Evolutionary conservation across 192 early-diverging fungal genomes (phyloP), one percentile per base, ranked within the genome.

Genomic region (Entomortierella parvispora): DNA sequence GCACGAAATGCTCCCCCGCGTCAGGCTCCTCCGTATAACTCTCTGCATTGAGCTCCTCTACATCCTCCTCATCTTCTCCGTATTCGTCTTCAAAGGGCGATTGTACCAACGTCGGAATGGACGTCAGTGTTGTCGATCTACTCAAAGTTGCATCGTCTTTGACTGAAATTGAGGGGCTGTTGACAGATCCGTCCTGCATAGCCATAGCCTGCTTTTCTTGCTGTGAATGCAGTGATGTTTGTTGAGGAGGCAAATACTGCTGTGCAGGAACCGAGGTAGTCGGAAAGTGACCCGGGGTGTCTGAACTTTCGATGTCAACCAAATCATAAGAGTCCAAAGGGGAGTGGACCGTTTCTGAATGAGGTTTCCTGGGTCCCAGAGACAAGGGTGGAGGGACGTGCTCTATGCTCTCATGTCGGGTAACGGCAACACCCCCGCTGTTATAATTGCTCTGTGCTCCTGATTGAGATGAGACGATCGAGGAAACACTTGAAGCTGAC

Each of bases 1-100:
- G 72, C 72, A 66, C 68, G 32, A 77, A 77, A 54, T 77, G 72
- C 54, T 77, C 72, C 11, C 65, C 72, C 34, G 65, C 57, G 22
- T 77, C 72, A 20, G 72, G 72, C 52, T 77, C 72, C 45, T 77
- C 72, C 15, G 46, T 44, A 48, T 49, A 66, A 32, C 51, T 62
- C 23, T 52, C 57, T 6, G 23, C 40, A 25, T n/a, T 32, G 15
- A 65, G 18, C 2, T 42, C 60, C n/a, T 55, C 53, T 32, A 29
- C 45, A 44, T 52, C 47, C 22, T 74, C 71, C 3, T 60, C 49
- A 8, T 25, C 47, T 14, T 58, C 61, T 0, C 56, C 51, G 8
- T 63, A 56, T 50, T 56, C 71, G 2, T 48, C 58, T 64, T 67
- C 57, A 57, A 58, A 54, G 25, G 20, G 57, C 45, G 54, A 50